Base-by-base conservation (phyloP, 2,329 filamentous ascomycete species). In the Chaetomium olivaceum region DNA sequence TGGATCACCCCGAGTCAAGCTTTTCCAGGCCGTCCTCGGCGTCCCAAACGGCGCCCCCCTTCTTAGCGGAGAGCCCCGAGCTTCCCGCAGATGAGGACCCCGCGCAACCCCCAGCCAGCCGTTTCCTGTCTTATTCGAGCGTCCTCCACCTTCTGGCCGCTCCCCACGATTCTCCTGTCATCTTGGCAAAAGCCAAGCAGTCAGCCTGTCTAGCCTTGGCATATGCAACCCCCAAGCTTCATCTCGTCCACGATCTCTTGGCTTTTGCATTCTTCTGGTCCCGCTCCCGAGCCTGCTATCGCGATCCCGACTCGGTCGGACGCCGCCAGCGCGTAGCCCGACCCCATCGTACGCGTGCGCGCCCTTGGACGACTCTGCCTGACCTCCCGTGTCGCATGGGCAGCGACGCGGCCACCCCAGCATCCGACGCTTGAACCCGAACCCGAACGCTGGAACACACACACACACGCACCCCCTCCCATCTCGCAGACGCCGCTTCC, bases 161-260 rank as follows among this genome's bases (percentile, higher is more conserved):
- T 67, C 65, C 60, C 68, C 66, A 66, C 66, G 65, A 67, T 58
- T 60, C 58, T 68, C 63, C 62, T 71, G 58, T 64, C 66, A 67
- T 71, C 70, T 71, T 71, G 71, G 71, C 70, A 70, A 66, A 70
- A 67, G 69, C 69, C 70, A 70, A 71, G 69, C 70, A 72, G 46
- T 66, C 67, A 69, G 67, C 69, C 66, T 65, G 65, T 68, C 68
- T 59, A 67, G 72, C 72, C 73, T 74, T 75, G 73, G 73, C 73
- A 74, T 71, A 74, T 74, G 73, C 73, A 73, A 72, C 65, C 67
- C 67, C 64, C 63, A 43, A 68, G 65, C 65, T 61, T 71, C 68
- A 67, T 71, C 61, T 57, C 67, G 61, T 70, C 70, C 67, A 67
- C 69, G 52, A 70, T 67, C 68, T 72, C 70, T 71, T 73, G 68